Evolutionary conservation across 345 rosid genomes (phyloP).

Genomic region (Noccaea caerulescens): DNA sequence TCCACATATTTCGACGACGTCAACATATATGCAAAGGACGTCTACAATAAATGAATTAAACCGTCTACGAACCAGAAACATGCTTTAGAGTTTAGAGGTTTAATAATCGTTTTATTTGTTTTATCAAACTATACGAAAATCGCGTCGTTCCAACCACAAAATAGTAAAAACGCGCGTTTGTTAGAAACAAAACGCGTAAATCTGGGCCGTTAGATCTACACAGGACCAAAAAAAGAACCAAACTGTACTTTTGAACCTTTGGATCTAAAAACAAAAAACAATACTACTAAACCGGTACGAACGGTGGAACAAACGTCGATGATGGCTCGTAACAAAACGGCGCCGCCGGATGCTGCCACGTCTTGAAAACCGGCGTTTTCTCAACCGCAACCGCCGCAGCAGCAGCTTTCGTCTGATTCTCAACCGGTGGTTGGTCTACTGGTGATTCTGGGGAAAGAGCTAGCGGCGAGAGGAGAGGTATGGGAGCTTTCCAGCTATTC

Average conservation of each 20-base stretch:
- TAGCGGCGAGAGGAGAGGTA: conserved; percentile 89
- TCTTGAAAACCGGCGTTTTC: conserved; percentile 60
- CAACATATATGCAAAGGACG: neutral
- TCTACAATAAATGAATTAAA: conserved; percentile 3
- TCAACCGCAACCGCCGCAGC: conserved; percentile 40
- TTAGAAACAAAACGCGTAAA: conserved; percentile 27
- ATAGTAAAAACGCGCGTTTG: conserved; percentile 25
- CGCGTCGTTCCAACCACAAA: conserved; percentile 41
- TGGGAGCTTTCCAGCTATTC: conserved; percentile 74
- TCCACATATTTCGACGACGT: conserved; percentile 15
- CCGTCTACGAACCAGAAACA: neutral
- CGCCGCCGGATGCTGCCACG: conserved; percentile 97
- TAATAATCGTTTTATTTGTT: conserved; percentile 3
- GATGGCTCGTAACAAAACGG: conserved; percentile 63
- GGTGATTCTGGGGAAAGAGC: conserved; percentile 62
- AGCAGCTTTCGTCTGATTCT: conserved; percentile 42
- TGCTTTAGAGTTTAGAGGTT: neutral
- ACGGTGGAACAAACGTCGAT: conserved; percentile 51
- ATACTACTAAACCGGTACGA: conserved; percentile 60
- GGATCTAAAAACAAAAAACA: conserved; percentile 28
- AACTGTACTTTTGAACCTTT: conserved; percentile 38
- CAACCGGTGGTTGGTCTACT: conserved; percentile 34
- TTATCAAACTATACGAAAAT: conserved; percentile 24
- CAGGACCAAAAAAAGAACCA: neutral
- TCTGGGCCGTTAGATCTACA: conserved; percentile 32